phyloP scores from a whole-genome alignment of 768 basidiomycete genomes.

The Rubroboletus satanas region DNA sequence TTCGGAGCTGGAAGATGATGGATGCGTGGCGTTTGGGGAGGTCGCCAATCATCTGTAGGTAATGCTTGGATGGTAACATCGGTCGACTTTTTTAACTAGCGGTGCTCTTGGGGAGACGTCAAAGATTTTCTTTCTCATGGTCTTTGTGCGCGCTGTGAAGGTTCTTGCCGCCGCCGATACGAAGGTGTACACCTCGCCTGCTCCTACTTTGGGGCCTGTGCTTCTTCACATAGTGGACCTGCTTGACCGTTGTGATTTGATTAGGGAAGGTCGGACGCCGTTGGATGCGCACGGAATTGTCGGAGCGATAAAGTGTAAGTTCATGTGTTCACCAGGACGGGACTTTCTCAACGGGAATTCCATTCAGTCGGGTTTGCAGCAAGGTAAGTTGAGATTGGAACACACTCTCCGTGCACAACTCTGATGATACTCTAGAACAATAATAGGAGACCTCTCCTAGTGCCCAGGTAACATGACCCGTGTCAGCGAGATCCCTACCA shows the following conservation, averaged over 20 bases:
- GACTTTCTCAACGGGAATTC: not conserved
- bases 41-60: too few relatives aligned
- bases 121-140: too few relatives aligned
- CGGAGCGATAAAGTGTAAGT: conserved; percentile 75
- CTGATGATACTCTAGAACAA: conserved; percentile 33
- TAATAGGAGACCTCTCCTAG: conserved; percentile 54
- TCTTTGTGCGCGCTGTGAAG: too few relatives aligned
- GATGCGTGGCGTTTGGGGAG: too few relatives aligned
- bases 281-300: conserved; percentile 72
- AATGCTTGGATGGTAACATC: too few relatives aligned
- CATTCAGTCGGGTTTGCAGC: conserved; percentile 56
- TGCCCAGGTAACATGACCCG: too few relatives aligned
- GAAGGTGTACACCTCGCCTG: conserved; percentile 75
- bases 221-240: conserved; percentile 84
- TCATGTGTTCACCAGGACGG: not conserved
- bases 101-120: too few relatives aligned
- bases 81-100: too few relatives aligned
- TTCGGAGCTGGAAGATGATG: too few relatives aligned
- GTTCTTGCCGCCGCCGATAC: too few relatives aligned
- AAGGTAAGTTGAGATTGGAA: conserved; percentile 28
- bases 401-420: not conserved
- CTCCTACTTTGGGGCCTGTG: conserved; percentile 84
- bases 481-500: conserved; percentile 61
- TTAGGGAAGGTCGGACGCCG: conserved; percentile 47
- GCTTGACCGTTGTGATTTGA: conserved; percentile 60